Evolutionary conservation across 2,329 filamentous ascomycete species (phyloP).

Genomic region (Reticulascus tulasneorum): DNA sequence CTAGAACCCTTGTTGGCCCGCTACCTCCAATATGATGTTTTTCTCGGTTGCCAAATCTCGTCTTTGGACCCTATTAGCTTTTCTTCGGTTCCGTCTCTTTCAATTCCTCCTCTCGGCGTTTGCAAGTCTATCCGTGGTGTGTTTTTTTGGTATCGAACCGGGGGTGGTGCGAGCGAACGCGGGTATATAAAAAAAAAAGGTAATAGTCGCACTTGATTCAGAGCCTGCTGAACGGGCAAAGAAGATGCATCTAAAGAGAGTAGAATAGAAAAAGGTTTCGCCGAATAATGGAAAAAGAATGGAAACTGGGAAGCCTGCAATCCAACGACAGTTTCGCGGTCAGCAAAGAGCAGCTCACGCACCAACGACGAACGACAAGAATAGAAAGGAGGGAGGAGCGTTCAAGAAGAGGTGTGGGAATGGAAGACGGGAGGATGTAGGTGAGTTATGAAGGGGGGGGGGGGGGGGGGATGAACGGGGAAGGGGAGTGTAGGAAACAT

Average conservation of each 20-base stretch:
- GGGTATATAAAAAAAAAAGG: slow-evolving; percentile 1
- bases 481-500: slow-evolving; percentile 28
- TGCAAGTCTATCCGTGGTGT: not conserved
- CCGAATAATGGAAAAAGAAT: slow-evolving; percentile 21
- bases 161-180: slow-evolving; percentile 4
- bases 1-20: too few species aligned
- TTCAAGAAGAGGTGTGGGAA: slow-evolving; percentile 10
- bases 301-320: slow-evolving; percentile 30
- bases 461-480: slow-evolving; percentile 18
- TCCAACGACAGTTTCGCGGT: slow-evolving; percentile 16
- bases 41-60: slow-evolving; percentile 10
- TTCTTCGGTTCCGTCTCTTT: not conserved
- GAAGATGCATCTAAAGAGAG: slow-evolving; percentile 26
- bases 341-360: slow-evolving; percentile 10
- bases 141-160: not conserved
- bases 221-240: slow-evolving; percentile 49
- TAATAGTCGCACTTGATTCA: slow-evolving; percentile 32
- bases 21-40: too few species aligned
- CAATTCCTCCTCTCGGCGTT: slow-evolving; percentile 3
- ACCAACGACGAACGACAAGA: slow-evolving; percentile 26
- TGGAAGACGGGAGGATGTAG: slow-evolving; percentile 13
- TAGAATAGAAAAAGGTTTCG: slow-evolving; percentile 19
- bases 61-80: too few species aligned
- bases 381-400: slow-evolving; percentile 9
- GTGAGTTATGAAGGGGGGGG: slow-evolving; percentile 15